Base-by-base conservation (phyloP, 2,329 filamentous ascomycete species). In the Akanthomyces lecanii region DNA sequence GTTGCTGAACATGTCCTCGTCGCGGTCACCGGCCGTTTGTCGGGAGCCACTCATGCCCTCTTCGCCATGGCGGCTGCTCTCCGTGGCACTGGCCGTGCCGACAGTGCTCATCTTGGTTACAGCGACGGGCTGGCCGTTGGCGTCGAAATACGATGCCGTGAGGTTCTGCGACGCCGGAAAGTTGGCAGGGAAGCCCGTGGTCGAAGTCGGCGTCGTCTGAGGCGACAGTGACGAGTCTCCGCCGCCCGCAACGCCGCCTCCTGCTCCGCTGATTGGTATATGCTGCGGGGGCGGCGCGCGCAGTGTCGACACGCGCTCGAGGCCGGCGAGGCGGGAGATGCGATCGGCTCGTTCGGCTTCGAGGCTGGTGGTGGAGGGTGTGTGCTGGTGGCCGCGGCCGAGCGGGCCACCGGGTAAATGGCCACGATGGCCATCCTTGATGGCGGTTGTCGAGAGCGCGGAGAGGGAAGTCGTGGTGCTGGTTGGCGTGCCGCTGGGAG, bases 361-460 rank as follows among this genome's bases (percentile, higher is more conserved):
- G 65, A 95, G 87, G 70, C 89, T 94, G 67, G 85, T 89, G 61
- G 85, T 85, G 7, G 85, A 76, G 68, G 83, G 79, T 69, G 84
- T 81, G 71, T 86, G 81, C 70, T 86, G 76, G 73, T 87, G 79
- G 69, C 84, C 79, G 57, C 86, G 85, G 65, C 81, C 80, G 63
- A 83, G 81, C 63, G 76, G 69, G 10, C 72, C 72, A 25, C 64
- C 40, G 33, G 87, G 85, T 33, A 89, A 82, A 72, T 92, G 87
- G 66, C 94, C 94, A 65, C 92, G 90, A 72, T 97, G 92, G 69
- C 94, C 94, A 73, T 98, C 94, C 77, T 97, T 97, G 82, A 97
- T 97, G 58, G 94, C 94, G 14, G 92, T 95, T 21, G 94, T 97
- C 18, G 92, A 96, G 54, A 98, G 84, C 47, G 92, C 89, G 30